Conservation (phyloP, 768 basidiomycete species). For the Trametes villosa region DNA sequence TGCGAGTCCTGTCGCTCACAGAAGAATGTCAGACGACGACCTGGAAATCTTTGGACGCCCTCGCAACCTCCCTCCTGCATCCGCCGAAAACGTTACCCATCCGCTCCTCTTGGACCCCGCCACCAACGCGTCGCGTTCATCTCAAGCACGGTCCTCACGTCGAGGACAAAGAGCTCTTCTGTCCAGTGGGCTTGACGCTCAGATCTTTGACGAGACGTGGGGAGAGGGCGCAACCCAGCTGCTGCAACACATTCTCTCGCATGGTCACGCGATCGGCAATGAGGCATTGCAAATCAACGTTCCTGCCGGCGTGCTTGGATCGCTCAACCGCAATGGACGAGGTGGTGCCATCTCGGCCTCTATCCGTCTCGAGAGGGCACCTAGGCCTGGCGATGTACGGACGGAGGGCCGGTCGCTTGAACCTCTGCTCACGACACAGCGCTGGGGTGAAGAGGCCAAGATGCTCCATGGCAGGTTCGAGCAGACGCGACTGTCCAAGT, state of each 20-base stretch:
- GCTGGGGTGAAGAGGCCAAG: slow-evolving; percentile 90
- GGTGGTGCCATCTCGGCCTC: slow-evolving; percentile 51
- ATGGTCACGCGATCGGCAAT: slow-evolving; percentile 51
- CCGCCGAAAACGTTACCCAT: slow-evolving; percentile 77
- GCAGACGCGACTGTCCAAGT: slow-evolving; percentile 62
- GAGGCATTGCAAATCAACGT: slow-evolving; percentile 83
- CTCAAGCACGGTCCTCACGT: slow-evolving; percentile 54
- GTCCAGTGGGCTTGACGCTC: slow-evolving; percentile 39
- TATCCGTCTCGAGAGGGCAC: slow-evolving; percentile 63
- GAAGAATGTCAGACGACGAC: slow-evolving; percentile 48
- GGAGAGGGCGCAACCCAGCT: slow-evolving; percentile 82
- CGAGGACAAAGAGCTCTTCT: slow-evolving; percentile 58
- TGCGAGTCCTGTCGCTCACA: too few species aligned
- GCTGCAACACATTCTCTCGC: slow-evolving; percentile 79
- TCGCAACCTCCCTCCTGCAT: slow-evolving; percentile 52
- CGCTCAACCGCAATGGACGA: slow-evolving; percentile 55
- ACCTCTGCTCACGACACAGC: slow-evolving; percentile 78
- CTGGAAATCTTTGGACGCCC: slow-evolving; percentile 66
- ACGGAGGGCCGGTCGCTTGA: slow-evolving; percentile 62
- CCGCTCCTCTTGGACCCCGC: slow-evolving; percentile 78
- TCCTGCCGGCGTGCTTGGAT: slow-evolving; percentile 63
- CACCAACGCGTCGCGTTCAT: slow-evolving; percentile 46
- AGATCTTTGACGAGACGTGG: slow-evolving; percentile 77
- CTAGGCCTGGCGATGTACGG: slow-evolving; percentile 43
- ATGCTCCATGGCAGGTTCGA: slow-evolving; percentile 79